Percentiles rank a stretch among this genome's conserved stretches.
Evolutionary conservation across 441 rosid genomes (phyloP).

Genomic region (Arabidopsis hybrid): DNA sequence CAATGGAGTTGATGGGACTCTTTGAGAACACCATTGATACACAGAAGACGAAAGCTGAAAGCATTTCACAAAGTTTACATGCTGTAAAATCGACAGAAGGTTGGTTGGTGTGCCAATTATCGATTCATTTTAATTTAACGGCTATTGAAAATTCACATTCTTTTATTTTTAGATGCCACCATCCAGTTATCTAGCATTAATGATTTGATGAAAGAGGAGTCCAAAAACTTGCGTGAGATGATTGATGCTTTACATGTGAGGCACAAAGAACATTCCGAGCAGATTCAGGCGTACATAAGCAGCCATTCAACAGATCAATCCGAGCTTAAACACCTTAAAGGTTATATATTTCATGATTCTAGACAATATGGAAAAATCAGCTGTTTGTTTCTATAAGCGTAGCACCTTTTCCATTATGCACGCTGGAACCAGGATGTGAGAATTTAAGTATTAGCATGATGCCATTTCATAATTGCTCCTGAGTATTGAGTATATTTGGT

Average conservation of each 20-base stretch:
- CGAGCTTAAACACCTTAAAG: constrained; percentile 79
- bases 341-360: constrained; percentile 46
- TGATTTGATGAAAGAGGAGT: constrained; percentile 89
- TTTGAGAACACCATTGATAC: constrained; percentile 70
- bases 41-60: constrained; percentile 69
- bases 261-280: constrained; percentile 66
- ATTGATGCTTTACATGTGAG: constrained; percentile 69
- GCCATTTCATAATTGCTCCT: constrained; percentile 39
- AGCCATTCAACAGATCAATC: constrained; percentile 71
- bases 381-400: constrained; percentile 20
- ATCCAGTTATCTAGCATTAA: constrained; percentile 71
- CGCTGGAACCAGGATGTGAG: not conserved
- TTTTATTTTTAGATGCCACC: constrained; percentile 57
- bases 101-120: constrained; percentile 50
- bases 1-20: constrained; percentile 71
- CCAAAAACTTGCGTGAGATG: constrained; percentile 60
- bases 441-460: constrained; percentile 18
- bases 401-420: constrained; percentile 14
- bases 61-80: constrained; percentile 55
- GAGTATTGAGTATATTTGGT: constrained; percentile 37
- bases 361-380: constrained; percentile 16
- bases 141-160: constrained; percentile 34
- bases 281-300: constrained; percentile 57
- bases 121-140: constrained; percentile 22
- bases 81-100: constrained; percentile 71